Evolutionary conservation across 139 green algal genomes (phyloP), one percentile per base, ranked within the genome.

Genomic region (Ostreobium quekettii): DNA sequence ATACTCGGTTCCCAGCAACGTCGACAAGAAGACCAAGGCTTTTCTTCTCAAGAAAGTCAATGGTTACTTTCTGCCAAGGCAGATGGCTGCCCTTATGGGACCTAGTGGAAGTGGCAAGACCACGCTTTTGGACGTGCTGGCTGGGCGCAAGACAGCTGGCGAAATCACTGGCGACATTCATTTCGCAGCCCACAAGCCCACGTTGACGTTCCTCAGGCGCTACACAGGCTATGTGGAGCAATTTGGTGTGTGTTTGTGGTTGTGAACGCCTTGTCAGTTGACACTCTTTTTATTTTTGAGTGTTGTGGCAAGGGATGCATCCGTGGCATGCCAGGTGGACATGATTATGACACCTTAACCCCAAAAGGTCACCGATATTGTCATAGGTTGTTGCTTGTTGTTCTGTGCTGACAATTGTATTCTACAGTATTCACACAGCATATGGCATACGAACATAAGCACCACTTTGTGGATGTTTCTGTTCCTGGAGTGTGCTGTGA

Each of bases 141-240:
- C 75, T 3, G 80, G 85, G 31, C 72, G 82, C 47, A 92, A 92
- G 65, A 91, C 76, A 1, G 71, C 66, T 42, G 86, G 86, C 29
- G 53, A 71, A 4, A 58, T 77, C 11, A 29, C n/a, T 7, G 86
- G 86, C 30, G 61, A 70, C 15, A 70, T 91, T 4, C 58, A 66
- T 2, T 91, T 87, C 66, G 81, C 71, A 0, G 71, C 65, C 29
- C 35, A 81, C 30, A 48, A 65, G 36, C 78, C 85, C 42, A 83
- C 80, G 2, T 57, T 33, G n/a, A 57, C 33, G 8, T 83, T 89
- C 64, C 72, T 91, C 71, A 74, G 85, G 1, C 76, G 85, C 47
- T 83, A 79, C 66, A 90, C 85, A 0, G 85, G 85, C 28, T 91
- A 91, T 56, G 84, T 90, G 28, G 85, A 91, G 80, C 85, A 91